These are phyloP conservation scores for Linderniella brevidens DNA, from an alignment of 257 asterid species.

Conservation along the genomic window DNA sequence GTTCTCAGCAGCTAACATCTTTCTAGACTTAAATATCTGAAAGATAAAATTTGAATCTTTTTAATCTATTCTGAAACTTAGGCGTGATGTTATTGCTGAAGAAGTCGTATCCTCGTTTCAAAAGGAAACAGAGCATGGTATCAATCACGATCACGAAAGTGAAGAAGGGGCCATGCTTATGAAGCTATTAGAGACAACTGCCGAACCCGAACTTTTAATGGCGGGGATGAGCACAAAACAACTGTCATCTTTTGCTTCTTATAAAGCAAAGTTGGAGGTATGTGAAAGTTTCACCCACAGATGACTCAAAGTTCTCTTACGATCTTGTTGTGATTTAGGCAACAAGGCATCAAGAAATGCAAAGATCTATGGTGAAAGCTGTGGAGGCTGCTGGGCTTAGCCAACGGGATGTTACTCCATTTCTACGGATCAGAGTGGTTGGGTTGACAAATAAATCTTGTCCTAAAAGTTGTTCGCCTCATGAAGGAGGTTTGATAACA, in stretches of 20 bases:
- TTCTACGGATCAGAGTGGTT: conserved; percentile 75
- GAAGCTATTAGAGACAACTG: conserved; percentile 88
- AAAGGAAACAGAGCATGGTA: conserved; percentile 29
- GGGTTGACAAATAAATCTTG: conserved; percentile 66
- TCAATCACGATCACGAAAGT: conserved; percentile 35
- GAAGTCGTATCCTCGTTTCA: conserved; percentile 60
- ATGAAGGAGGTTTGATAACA: conserved; percentile 65
- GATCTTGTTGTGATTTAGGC: conserved; percentile 26
- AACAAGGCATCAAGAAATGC: conserved; percentile 44
- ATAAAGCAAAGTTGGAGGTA: conserved; percentile 80
- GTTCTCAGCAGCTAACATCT: no score
- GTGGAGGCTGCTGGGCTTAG: conserved; percentile 69
- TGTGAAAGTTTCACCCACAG: conserved; percentile 8
- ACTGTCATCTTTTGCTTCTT: conserved; percentile 57
- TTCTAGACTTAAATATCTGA: no score
- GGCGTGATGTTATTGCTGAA: conserved; percentile 65
- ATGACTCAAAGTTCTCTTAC: conserved; percentile 8
- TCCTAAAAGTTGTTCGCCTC: conserved; percentile 61
- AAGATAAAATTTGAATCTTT: not conserved
- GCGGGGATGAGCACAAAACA: conserved; percentile 92
- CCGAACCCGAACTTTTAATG: conserved; percentile 93
- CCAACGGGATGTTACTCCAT: conserved; percentile 67
- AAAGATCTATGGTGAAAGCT: conserved; percentile 55
- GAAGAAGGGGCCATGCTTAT: conserved; percentile 91
- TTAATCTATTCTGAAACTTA: conserved; percentile 13